Base-by-base conservation (phyloP, 1,284 basidiomycete species). In the Pterula multifida region DNA sequence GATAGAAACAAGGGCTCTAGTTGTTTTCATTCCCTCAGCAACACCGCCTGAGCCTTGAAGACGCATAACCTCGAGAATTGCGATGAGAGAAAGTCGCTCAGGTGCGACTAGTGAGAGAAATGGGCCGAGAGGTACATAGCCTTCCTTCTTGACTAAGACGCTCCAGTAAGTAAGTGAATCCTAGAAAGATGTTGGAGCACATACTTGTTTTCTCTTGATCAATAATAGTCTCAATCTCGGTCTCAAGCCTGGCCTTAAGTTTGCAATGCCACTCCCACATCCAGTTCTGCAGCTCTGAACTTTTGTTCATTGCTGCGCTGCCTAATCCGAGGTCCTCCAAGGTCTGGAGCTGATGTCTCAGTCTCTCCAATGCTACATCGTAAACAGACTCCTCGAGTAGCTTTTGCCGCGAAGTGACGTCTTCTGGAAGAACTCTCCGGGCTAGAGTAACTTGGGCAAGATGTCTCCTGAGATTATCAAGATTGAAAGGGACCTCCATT, bases 51-150 rank as follows among this genome's bases (percentile, higher is more conserved):
- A 74, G 3, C 87, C 85, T 44, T 85, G 78, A 44, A 93, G 67
- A 15, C 90, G 79, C 86, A 98, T 90, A 49, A 94, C 65, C 63
- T 97, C 93, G 28, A 95, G 74, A 55, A 98, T 90, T 2, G 88
- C 88, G 60, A 98, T 84, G 21, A 97, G 72, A 0, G 92, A 91
- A 6, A 98, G 74, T 54, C 86, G 87, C 48, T 89, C 79, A 0
- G 85, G 72, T 12, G 81, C 76, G 19, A 98, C 71, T 0, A 94
- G 76, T 1, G 74, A 69, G 4, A 97, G 68, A 68, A 93, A 95
- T 1, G 86, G 71, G 39, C 39, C 3, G 65, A 55, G 4, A 74
- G 56, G 17, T 26, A 42, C 21, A 35, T 0, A 57, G 45, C 42
- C 36, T 36, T 54, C 49, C 25, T 49, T 47, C 11, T 2, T 6